A percentile compares a stretch with the other conserved stretches of the same genome.
Conservation (phyloP, 2,329 filamentous ascomycete species). For the Didymella pinodella region DNA sequence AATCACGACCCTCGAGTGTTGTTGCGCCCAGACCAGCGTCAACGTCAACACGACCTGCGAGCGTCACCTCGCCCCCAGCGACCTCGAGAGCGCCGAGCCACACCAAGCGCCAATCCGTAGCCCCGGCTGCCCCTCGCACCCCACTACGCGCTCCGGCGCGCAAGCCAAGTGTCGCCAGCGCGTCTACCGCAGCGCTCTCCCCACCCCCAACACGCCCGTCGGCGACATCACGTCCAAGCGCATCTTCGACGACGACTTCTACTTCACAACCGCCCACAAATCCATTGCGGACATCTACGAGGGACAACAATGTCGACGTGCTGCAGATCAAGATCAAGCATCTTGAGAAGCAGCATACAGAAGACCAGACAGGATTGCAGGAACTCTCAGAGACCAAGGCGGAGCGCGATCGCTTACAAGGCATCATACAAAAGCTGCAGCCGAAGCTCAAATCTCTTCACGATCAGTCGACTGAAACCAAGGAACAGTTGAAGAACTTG, state of each 20-base stretch:
- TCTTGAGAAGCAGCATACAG: slow-evolving; percentile 82
- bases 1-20: slow-evolving; percentile 37
- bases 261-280: slow-evolving; percentile 23
- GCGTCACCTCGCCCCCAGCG: slow-evolving; percentile 21
- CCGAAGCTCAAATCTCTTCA: slow-evolving; percentile 86
- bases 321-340: slow-evolving; percentile 86
- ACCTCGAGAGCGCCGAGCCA: slow-evolving; percentile 13
- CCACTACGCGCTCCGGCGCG: slow-evolving; percentile 25
- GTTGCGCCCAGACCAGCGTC: slow-evolving; percentile 24
- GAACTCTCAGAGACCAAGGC: slow-evolving; percentile 76
- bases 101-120: slow-evolving; percentile 35
- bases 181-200: slow-evolving; percentile 19
- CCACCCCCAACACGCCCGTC: slow-evolving; percentile 15
- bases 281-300: slow-evolving; percentile 24
- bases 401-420: slow-evolving; percentile 80
- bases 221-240: slow-evolving; percentile 25
- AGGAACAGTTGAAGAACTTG: slow-evolving; percentile 78
- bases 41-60: slow-evolving; percentile 24
- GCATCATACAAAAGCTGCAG: slow-evolving; percentile 89
- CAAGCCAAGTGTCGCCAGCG: slow-evolving; percentile 32
- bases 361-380: slow-evolving; percentile 87
- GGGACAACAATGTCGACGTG: slow-evolving; percentile 69
- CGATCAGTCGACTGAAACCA: slow-evolving; percentile 71
- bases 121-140: slow-evolving; percentile 23
- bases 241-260: slow-evolving; percentile 20